A percentile compares a stretch with the other conserved stretches of the same genome.
Conservation (phyloP, 345 rosid species). For the Lepidium didymum region DNA sequence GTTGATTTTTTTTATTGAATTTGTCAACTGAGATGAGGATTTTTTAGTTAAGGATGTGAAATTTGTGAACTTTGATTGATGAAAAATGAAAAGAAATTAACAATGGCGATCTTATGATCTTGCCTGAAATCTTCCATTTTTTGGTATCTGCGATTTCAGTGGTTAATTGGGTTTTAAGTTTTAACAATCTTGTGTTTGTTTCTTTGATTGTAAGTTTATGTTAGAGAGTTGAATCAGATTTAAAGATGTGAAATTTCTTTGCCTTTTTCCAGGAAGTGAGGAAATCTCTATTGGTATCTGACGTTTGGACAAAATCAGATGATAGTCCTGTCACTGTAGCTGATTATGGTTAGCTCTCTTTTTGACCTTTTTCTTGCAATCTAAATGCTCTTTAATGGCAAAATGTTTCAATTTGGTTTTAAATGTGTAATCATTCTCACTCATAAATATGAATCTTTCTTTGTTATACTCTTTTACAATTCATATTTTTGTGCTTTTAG, state of each 20-base stretch:
- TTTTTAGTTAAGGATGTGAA: conserved; percentile 1
- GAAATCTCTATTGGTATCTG: conserved; percentile 61
- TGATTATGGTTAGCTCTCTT: conserved; percentile 62
- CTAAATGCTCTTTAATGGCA: neutral
- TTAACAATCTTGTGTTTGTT: neutral
- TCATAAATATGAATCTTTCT: neutral
- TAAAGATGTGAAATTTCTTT: neutral
- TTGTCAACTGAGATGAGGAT: conserved; percentile 2
- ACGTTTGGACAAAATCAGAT: conserved; percentile 75
- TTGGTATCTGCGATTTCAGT: neutral
- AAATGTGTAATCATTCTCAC: neutral
- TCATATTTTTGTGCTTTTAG: conserved; percentile 27
- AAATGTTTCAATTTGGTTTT: neutral
- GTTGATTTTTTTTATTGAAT: neutral
- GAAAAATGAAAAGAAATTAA: neutral
- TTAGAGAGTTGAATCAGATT: neutral
- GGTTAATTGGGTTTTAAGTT: neutral
- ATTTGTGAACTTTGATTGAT: neutral
- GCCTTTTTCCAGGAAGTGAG: conserved; percentile 58
- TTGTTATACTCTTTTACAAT: neutral
- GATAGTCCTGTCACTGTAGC: conserved; percentile 91
- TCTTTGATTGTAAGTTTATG: neutral
- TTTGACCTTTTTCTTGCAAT: neutral
- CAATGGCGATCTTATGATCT: neutral
- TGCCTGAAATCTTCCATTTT: neutral